Evolutionary conservation across 208 protist genomes (phyloP).

Genomic region (Crithidia mellificae): DNA sequence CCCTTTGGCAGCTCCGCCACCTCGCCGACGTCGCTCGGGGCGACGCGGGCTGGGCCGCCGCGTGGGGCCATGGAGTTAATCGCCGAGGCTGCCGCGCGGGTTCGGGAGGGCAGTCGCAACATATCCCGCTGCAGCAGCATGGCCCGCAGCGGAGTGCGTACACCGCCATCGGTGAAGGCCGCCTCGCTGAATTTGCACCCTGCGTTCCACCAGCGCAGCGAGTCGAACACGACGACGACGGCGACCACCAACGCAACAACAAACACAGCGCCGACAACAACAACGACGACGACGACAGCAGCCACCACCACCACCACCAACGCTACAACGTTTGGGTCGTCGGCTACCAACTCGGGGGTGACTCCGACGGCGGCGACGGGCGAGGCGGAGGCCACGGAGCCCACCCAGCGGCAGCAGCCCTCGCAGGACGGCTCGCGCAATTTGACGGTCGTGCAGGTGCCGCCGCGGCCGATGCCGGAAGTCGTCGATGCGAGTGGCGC

Average conservation of each 20-base stretch:
- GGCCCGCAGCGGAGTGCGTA: slow-evolving; percentile 1
- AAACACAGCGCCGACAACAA: no score
- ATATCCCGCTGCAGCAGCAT: slow-evolving; percentile 14
- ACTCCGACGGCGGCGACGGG: no score
- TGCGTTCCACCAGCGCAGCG: background rate
- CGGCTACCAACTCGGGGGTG: no score
- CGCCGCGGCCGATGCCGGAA: background rate
- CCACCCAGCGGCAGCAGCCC: background rate
- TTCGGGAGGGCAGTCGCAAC: background rate
- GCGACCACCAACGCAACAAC: no score
- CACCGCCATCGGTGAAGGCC: background rate
- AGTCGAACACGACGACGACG: background rate
- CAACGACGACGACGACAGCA: background rate
- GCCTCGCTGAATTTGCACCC: background rate
- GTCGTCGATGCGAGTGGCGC: background rate
- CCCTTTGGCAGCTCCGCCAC: no score
- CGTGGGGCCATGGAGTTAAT: background rate
- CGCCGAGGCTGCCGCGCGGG: background rate
- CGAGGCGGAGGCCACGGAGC: no score
- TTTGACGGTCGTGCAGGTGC: background rate
- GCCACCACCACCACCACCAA: background rate
- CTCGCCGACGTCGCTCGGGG: no score
- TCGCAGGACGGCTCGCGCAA: background rate
- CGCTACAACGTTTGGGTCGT: no score
- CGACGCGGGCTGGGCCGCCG: no score